Evolutionary conservation across 1,139 yeast genomes (phyloP).

Genomic region (Pichia sp.): DNA sequence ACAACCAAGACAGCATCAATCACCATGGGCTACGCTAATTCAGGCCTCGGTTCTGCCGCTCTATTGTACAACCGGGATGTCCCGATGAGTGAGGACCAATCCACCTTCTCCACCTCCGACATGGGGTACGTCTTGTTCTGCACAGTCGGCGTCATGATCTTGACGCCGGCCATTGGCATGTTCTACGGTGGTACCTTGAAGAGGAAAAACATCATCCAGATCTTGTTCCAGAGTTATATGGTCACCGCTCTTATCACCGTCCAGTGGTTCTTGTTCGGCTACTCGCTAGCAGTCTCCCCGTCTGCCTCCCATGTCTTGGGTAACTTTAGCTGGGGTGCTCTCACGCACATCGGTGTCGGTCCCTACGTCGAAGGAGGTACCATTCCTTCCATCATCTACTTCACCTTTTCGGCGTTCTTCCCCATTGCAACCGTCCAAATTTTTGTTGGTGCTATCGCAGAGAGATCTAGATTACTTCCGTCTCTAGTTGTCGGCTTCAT

Average conservation of each 20-base stretch:
- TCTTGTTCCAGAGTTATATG: slow-evolving; percentile 41
- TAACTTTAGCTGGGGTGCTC: slow-evolving; percentile 39
- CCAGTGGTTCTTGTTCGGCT: slow-evolving; percentile 44
- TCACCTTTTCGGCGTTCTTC: slow-evolving; percentile 42
- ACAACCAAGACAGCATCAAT: neutral
- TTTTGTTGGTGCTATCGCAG: slow-evolving; percentile 44
- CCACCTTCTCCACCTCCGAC: slow-evolving; percentile 31
- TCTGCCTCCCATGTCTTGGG: slow-evolving; percentile 38
- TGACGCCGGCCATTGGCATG: slow-evolving; percentile 44
- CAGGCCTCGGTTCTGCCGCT: slow-evolving; percentile 31
- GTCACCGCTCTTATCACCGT: slow-evolving; percentile 38
- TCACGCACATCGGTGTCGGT: slow-evolving; percentile 37
- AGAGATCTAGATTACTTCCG: slow-evolving; percentile 41
- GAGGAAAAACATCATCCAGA: slow-evolving; percentile 38
- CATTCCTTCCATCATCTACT: slow-evolving; percentile 40
- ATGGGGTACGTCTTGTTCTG: slow-evolving; percentile 39
- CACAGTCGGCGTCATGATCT: slow-evolving; percentile 40
- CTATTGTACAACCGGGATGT: slow-evolving; percentile 17
- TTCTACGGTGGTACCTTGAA: slow-evolving; percentile 40
- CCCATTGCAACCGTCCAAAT: slow-evolving; percentile 47
- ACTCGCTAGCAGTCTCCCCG: slow-evolving; percentile 41
- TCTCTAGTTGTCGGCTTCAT: slow-evolving; percentile 39
- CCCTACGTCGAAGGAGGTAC: slow-evolving; percentile 37
- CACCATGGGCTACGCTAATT: slow-evolving; percentile 28
- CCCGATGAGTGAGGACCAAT: slow-evolving; percentile 29